Evolutionary conservation across 2,329 filamentous ascomycete genomes (phyloP).

Genomic region (Penicillium frequentans): DNA sequence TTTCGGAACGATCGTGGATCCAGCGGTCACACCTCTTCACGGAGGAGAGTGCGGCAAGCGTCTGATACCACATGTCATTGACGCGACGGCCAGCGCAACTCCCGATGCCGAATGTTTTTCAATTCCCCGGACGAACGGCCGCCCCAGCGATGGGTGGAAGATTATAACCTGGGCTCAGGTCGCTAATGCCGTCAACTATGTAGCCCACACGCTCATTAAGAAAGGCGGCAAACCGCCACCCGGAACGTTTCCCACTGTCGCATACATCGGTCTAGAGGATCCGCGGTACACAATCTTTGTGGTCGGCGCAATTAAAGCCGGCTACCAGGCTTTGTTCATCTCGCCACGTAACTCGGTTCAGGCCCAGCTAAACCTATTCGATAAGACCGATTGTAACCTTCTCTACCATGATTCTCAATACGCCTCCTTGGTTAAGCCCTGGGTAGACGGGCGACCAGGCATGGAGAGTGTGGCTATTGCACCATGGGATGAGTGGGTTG

Average conservation of each 20-base stretch:
- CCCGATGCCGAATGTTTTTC: constrained; percentile 1
- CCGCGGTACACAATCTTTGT: constrained; percentile 1
- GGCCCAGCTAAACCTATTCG: constrained; percentile 5
- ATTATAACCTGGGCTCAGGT: constrained; percentile 5
- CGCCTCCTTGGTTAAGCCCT: constrained; percentile 1
- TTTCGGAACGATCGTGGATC: constrained; percentile 4
- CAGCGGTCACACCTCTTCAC: background rate
- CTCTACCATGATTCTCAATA: constrained; percentile 2
- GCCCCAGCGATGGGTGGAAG: constrained; percentile 1
- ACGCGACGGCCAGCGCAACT: constrained; percentile 4
- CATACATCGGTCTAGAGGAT: constrained; percentile 6
- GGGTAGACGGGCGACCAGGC: background rate
- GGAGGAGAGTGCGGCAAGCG: constrained; percentile 4
- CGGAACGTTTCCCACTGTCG: constrained; percentile 5
- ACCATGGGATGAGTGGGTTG: background rate
- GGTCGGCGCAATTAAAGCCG: constrained; percentile 8
- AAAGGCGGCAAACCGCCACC: background rate
- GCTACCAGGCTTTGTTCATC: constrained; percentile 5
- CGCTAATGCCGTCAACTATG: constrained; percentile 7
- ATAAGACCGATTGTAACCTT: background rate
- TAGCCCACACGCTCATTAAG: constrained; percentile 1
- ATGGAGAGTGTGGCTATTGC: constrained; percentile 4
- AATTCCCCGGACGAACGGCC: background rate
- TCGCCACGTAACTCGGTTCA: constrained; percentile 6
- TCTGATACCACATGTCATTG: constrained; percentile 4